Evolutionary conservation across 306 rosid species (phyloP).

Genomic region (Trifolium dubium): DNA sequence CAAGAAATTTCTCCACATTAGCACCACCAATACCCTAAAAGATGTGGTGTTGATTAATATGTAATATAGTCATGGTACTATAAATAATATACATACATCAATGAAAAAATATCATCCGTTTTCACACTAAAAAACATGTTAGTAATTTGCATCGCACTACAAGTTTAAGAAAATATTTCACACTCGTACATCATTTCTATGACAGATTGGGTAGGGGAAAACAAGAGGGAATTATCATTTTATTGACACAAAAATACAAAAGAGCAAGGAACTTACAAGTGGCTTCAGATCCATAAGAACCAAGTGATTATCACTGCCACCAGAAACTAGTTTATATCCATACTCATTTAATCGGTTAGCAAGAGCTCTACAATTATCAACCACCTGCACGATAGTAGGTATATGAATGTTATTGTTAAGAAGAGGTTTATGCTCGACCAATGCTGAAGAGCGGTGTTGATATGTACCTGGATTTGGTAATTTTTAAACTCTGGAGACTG

Average conservation of each 20-base stretch:
- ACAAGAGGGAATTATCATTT: neutral
- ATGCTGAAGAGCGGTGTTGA: slow-evolving; percentile 21
- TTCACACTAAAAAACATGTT: slow-evolving; percentile 20
- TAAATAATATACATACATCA: slow-evolving; percentile 1
- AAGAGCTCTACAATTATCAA: slow-evolving; percentile 88
- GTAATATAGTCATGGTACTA: slow-evolving; percentile 3
- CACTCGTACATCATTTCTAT: slow-evolving; percentile 2
- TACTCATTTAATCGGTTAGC: slow-evolving; percentile 65
- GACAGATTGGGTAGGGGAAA: neutral
- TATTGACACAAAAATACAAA: neutral
- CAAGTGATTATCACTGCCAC: slow-evolving; percentile 92
- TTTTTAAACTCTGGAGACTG: slow-evolving; percentile 73
- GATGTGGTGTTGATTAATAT: slow-evolving; percentile 35
- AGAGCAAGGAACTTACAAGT: slow-evolving; percentile 58
- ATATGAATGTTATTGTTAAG: slow-evolving; percentile 16
- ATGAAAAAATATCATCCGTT: slow-evolving; percentile 31
- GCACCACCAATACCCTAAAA: slow-evolving; percentile 91
- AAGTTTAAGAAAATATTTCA: slow-evolving; percentile 25
- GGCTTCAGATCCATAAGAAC: slow-evolving; percentile 95
- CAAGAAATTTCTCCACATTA: slow-evolving; percentile 91
- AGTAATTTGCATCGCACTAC: neutral
- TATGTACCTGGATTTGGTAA: slow-evolving; percentile 80
- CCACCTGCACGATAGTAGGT: slow-evolving; percentile 59
- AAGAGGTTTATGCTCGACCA: slow-evolving; percentile 14
- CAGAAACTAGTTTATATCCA: slow-evolving; percentile 89